phyloP scores from a whole-genome alignment of 768 basidiomycete genomes.

The Coprinellus micaceus region DNA sequence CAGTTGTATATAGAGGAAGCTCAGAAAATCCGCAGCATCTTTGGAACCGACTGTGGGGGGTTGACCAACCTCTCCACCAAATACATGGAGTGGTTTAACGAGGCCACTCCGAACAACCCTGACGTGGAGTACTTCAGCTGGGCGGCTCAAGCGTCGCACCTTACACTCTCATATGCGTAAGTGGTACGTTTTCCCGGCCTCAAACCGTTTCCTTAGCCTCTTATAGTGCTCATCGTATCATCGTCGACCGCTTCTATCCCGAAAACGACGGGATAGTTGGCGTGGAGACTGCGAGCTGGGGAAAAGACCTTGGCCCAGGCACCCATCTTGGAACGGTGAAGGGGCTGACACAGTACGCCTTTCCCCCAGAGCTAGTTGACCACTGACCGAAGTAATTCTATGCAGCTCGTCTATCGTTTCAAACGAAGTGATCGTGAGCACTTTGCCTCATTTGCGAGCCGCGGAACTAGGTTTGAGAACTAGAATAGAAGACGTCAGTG shows the following conservation, averaged over 20 bases:
- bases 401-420: neutral
- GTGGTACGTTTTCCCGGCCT: neutral
- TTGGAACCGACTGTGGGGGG: neutral
- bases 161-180: neutral
- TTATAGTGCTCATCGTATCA: neutral
- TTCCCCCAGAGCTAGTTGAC: too few species aligned
- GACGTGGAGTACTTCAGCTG: neutral
- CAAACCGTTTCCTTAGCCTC: neutral
- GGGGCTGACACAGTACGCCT: neutral
- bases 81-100: neutral
- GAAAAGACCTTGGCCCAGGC: neutral
- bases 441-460: neutral
- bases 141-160: neutral
- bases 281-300: neutral
- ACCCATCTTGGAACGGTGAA: neutral
- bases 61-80: neutral
- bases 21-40: neutral
- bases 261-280: neutral
- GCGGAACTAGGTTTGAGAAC: neutral
- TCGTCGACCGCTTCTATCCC: neutral
- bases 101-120: neutral
- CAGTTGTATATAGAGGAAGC: neutral
- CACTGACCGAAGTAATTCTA: neutral
- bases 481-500: neutral
- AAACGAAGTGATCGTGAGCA: neutral